A percentile compares a stretch with the other conserved stretches of the same genome.
These are phyloP conservation scores for Poa annua DNA, from an alignment of 176 grass and related monocot genomes.

Conservation along the genomic window DNA sequence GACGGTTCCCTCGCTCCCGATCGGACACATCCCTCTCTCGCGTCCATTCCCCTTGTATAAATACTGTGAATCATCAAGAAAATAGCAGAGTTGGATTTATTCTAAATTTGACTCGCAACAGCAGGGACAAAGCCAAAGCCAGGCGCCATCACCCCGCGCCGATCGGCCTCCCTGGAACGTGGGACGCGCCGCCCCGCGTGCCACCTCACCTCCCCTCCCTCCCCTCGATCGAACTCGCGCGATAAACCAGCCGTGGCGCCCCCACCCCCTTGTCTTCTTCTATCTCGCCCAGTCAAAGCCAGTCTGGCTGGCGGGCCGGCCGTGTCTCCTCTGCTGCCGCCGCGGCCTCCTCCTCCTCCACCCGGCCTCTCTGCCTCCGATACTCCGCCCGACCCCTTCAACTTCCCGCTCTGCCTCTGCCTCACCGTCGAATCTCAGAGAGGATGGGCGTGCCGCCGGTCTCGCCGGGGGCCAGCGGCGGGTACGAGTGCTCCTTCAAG, in stretches of 20 bases:
- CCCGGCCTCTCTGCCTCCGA: neutral
- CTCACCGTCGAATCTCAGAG: neutral
- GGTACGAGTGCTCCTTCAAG: slow-evolving; percentile 91
- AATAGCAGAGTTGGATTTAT: too few species aligned
- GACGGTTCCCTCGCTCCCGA: too few species aligned
- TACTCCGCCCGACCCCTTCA: neutral
- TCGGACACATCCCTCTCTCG: too few species aligned
- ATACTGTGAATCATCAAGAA: too few species aligned
- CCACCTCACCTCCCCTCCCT: neutral
- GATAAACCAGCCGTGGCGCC: slow-evolving; percentile 29
- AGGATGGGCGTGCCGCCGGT: slow-evolving; percentile 47
- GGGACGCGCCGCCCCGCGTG: neutral
- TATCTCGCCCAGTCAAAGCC: slow-evolving; percentile 30
- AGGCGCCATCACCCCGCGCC: too few species aligned
- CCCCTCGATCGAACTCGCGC: neutral
- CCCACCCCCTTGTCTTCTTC: neutral
- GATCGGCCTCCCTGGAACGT: neutral
- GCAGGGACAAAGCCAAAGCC: too few species aligned
- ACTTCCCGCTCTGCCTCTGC: neutral
- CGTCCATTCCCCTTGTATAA: too few species aligned
- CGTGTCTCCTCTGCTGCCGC: slow-evolving; percentile 10
- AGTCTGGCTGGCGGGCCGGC: neutral
- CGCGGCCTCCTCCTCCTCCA: neutral
- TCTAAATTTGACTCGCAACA: too few species aligned
- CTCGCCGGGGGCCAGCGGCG: slow-evolving; percentile 38